These are phyloP conservation scores for Drosera capensis DNA, from an alignment of 148 eudicot species.

Conservation along the genomic window DNA sequence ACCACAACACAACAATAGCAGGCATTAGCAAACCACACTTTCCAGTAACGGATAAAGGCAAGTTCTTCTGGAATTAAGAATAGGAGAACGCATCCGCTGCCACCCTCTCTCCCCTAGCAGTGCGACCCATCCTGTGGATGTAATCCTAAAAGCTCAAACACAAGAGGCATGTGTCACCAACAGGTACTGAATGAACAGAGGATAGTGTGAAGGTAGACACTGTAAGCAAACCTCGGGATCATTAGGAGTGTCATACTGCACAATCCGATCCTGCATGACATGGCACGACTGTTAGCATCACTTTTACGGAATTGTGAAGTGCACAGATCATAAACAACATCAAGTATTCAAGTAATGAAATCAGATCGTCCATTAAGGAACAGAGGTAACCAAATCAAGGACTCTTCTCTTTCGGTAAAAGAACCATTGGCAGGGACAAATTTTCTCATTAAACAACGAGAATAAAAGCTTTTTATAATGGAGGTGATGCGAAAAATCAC, in stretches of 20 bases:
- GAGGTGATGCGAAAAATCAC: neutral
- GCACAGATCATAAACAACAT: too few relatives aligned
- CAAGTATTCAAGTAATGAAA: too few relatives aligned
- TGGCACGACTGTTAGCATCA: neutral
- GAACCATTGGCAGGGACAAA: too few relatives aligned
- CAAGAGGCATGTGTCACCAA: neutral
- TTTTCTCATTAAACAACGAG: too few relatives aligned
- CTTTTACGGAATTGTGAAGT: too few relatives aligned
- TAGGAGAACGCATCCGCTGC: slow-evolving; percentile 73
- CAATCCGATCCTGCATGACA: slow-evolving; percentile 69
- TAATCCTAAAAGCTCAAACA: slow-evolving; percentile 63
- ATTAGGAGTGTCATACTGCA: slow-evolving; percentile 97
- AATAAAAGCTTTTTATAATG: neutral
- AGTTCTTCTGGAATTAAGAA: slow-evolving; percentile 87
- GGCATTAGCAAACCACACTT: slow-evolving; percentile 24
- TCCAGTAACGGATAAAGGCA: slow-evolving; percentile 59
- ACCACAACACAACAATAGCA: neutral
- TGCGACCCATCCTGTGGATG: slow-evolving; percentile 94
- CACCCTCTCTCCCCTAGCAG: slow-evolving; percentile 99
- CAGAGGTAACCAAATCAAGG: too few relatives aligned
- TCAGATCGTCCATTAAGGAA: too few relatives aligned
- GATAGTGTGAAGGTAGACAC: neutral
- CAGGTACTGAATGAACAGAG: neutral
- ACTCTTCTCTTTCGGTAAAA: too few relatives aligned
- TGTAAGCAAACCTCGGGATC: slow-evolving; percentile 60